Evolutionary conservation across 768 basidiomycete genomes (phyloP).

Genomic region (Amanita inopinata): DNA sequence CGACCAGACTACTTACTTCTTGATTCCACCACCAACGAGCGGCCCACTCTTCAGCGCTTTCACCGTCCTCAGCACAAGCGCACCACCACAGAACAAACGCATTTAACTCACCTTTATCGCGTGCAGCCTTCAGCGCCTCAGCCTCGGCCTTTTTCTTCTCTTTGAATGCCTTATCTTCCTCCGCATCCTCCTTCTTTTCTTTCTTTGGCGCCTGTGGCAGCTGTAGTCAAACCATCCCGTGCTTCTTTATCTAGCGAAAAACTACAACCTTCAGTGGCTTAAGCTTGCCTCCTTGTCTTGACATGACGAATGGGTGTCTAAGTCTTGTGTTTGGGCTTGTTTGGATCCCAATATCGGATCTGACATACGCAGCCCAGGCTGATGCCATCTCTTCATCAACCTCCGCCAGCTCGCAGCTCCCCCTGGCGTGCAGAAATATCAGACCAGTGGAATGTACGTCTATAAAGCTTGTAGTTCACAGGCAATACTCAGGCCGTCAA

Average conservation of each 20-base stretch:
- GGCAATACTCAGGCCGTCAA: neutral
- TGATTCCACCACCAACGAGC: conserved; percentile 66
- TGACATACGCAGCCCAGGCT: no score
- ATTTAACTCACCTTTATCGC: conserved; percentile 49
- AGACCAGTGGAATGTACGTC: conserved; percentile 18
- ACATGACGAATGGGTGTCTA: no score
- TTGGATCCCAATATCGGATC: conserved; percentile 8
- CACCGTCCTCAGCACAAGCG: conserved; percentile 9
- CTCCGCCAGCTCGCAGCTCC: neutral
- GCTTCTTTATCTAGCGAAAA: neutral
- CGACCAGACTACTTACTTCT: conserved; percentile 60
- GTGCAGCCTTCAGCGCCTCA: conserved; percentile 63
- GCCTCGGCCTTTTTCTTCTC: conserved; percentile 69
- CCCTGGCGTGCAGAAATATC: conserved; percentile 3
- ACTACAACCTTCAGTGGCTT: conserved; percentile 73
- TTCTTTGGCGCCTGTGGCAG: conserved; percentile 77
- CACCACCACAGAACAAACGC: neutral
- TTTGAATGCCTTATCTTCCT: conserved; percentile 67
- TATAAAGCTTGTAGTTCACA: conserved; percentile 29
- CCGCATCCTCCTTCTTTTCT: conserved; percentile 59
- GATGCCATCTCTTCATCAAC: neutral
- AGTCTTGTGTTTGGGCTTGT: conserved; percentile 10
- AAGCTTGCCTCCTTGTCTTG: conserved; percentile 75
- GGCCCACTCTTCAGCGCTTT: conserved; percentile 65
- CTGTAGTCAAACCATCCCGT: neutral